phyloP scores from a whole-genome alignment of 441 rosid species.

The Adansonia grandidieri region DNA sequence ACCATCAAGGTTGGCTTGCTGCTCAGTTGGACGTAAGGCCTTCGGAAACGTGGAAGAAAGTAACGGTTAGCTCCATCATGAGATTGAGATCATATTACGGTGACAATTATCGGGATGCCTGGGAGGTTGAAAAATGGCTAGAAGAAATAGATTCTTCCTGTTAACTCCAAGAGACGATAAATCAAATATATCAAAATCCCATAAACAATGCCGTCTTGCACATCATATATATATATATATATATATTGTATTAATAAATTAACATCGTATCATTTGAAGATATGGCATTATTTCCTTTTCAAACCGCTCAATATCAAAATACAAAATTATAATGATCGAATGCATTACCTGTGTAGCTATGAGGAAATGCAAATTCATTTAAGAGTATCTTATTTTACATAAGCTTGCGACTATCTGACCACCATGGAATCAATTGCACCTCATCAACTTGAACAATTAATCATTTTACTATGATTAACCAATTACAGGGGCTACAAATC shows the following conservation, averaged over 20 bases:
- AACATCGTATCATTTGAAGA: neutral
- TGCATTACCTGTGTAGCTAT: neutral
- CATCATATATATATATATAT: neutral
- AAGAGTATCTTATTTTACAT: neutral
- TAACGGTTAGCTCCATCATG: slow-evolving; percentile 36
- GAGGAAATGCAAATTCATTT: neutral
- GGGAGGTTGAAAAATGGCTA: slow-evolving; percentile 49
- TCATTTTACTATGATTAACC: slow-evolving; percentile 7
- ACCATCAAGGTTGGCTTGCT: slow-evolving; percentile 65
- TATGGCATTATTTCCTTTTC: too few relatives aligned
- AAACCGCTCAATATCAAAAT: neutral
- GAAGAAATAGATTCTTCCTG: neutral
- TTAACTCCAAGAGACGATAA: neutral
- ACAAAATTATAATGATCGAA: neutral
- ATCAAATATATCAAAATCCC: neutral
- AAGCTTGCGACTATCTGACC: slow-evolving; percentile 8
- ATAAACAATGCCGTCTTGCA: neutral
- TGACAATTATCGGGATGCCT: slow-evolving; percentile 61
- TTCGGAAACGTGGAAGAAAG: slow-evolving; percentile 59
- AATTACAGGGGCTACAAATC: slow-evolving; percentile 9
- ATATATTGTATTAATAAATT: neutral
- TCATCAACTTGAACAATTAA: slow-evolving; percentile 23
- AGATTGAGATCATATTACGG: slow-evolving; percentile 29
- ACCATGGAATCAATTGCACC: neutral
- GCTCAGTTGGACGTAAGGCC: slow-evolving; percentile 39